Base-by-base conservation (phyloP, 805 yeast genomes). In the Saccharomycopsis malanga region DNA sequence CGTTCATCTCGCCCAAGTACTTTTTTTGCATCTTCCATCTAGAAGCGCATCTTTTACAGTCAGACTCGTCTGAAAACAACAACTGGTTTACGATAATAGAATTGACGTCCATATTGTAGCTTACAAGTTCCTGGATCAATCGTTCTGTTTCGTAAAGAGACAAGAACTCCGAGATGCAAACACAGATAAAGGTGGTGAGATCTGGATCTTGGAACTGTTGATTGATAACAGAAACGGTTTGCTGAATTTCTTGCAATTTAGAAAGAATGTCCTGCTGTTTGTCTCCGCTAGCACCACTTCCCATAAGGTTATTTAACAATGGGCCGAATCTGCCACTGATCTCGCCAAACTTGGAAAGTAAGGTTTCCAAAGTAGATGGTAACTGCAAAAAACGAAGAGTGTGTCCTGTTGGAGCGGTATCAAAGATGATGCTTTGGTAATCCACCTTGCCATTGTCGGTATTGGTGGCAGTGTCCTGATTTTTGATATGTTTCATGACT, bases 351-450 rank as follows among this genome's bases (percentile, higher is more conserved):
- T 91, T 93, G 42, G 83, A 81, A 56, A 93, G 73, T 32, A 95
- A 74, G 63, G 87, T 87, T 58, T 88, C 94, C 53, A 93, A 70
- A 3, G 96, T 89, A 24, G 94, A 77, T 34, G 99, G 99, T 59
- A 93, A 77, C 66, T 89, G 96, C 63, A 93, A 73, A 65, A 93
- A 93, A 60, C 99, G 79, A 58, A 93, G 72, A 2, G 98, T 93
- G 67, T 93, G 99, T 32, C 99, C 99, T 0, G 99, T 93, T 57
- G 99, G 99, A 0, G 99, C 98, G n/a, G 99, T 93, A 65, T 93
- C 99, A 60, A 93, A 93, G 56, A 93, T 87, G 55, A 93, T 89
- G 6, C 95, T 87, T 56, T 85, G 87, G 63, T 84, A 93, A 40
- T 72, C 72, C 52, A 74, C 68, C 35, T 49, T 30, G 54, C 55